Evolutionary conservation across 169 alveolate species (phyloP).

Genomic region (Eimeria praecox): DNA sequence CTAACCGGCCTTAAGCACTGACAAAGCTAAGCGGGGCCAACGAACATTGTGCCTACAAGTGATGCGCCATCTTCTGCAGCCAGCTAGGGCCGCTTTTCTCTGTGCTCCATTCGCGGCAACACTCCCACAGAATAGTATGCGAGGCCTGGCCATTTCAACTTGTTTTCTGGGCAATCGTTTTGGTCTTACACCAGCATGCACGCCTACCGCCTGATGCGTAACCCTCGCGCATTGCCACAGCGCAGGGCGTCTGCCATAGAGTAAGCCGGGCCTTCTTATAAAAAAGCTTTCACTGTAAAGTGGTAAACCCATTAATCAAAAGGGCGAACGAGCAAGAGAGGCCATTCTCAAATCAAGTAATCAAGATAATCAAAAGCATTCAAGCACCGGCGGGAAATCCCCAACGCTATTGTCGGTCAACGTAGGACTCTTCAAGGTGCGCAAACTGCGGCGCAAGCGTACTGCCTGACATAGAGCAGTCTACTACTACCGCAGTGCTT

Average conservation of each 20-base stretch:
- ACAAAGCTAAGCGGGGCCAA: neutral
- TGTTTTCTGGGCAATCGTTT: neutral
- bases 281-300: neutral
- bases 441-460: neutral
- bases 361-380: neutral
- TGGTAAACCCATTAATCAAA: neutral
- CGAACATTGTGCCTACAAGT: neutral
- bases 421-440: neutral
- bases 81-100: neutral
- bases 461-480: neutral
- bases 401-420: neutral
- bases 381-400: neutral
- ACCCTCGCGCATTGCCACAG: neutral
- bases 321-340: neutral
- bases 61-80: neutral
- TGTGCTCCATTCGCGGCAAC: neutral
- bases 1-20: neutral
- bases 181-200: neutral
- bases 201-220: neutral
- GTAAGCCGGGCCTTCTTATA: neutral
- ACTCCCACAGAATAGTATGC: neutral
- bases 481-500: neutral
- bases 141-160: neutral
- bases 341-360: neutral
- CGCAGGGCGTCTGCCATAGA: neutral